A percentile compares a stretch with the other conserved stretches of the same genome.
These are phyloP conservation scores for Candida tetrigidarum DNA, from an alignment of 1,139 yeast genomes.

Conservation along the genomic window DNA sequence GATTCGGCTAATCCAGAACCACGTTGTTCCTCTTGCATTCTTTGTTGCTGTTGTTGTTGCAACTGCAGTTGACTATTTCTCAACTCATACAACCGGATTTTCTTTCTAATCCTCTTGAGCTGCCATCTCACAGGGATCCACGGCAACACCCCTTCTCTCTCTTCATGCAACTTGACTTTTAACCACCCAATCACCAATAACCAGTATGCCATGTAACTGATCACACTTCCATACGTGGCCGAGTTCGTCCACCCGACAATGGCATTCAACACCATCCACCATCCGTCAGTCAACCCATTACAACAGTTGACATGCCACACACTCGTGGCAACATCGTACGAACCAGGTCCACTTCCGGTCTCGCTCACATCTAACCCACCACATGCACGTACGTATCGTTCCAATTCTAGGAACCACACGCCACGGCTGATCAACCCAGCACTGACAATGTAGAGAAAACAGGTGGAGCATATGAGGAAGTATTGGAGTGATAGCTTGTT, in stretches of 20 bases:
- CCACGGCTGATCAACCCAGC: slow-evolving; percentile 62
- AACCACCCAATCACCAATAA: slow-evolving; percentile 57
- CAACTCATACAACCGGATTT: slow-evolving; percentile 33
- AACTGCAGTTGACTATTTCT: too few species aligned
- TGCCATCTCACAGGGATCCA: slow-evolving; percentile 65
- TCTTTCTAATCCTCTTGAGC: slow-evolving; percentile 55
- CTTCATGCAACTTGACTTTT: slow-evolving; percentile 57
- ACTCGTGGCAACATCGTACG: slow-evolving; percentile 76
- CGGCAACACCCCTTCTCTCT: slow-evolving; percentile 64
- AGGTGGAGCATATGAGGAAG: slow-evolving; percentile 44
- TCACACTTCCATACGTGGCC: slow-evolving; percentile 92
- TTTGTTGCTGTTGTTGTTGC: slow-evolving; percentile 11
- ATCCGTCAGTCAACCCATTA: slow-evolving; percentile 86
- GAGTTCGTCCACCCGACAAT: slow-evolving; percentile 95
- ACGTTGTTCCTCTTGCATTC: slow-evolving; percentile 6
- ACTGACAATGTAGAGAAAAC: slow-evolving; percentile 47
- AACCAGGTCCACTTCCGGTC: slow-evolving; percentile 92
- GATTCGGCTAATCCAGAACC: slow-evolving; percentile 8
- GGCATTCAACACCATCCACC: slow-evolving; percentile 94
- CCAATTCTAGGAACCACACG: slow-evolving; percentile 86
- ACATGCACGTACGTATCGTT: slow-evolving; percentile 62
- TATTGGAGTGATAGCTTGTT: slow-evolving; percentile 45
- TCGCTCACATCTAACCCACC: slow-evolving; percentile 90
- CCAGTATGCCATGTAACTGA: slow-evolving; percentile 82
- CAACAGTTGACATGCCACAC: slow-evolving; percentile 99